Percentiles rank a stretch among this genome's conserved stretches.
Evolutionary conservation across 495 filamentous ascomycete species (phyloP).

Genomic region (Penicillium samsonianum): DNA sequence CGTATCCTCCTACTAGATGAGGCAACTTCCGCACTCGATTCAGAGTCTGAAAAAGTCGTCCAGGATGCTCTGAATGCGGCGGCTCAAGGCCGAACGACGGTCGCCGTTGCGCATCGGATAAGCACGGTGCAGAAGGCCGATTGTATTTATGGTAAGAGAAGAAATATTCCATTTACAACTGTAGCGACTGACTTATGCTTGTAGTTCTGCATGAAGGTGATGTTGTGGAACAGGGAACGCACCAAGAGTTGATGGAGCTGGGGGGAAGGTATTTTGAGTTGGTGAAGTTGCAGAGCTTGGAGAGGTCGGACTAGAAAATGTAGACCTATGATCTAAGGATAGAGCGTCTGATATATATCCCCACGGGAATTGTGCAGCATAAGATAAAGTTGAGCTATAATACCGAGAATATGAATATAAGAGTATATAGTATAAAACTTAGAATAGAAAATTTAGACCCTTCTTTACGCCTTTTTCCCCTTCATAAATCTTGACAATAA

Average conservation of each 20-base stretch:
- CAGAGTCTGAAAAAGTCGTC: constrained; percentile 74
- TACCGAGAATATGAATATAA: no score
- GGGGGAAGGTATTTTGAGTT: constrained; percentile 70
- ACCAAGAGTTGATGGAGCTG: constrained; percentile 61
- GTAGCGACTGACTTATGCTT: not conserved
- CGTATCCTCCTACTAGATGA: constrained; percentile 73
- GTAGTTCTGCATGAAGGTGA: constrained; percentile 67
- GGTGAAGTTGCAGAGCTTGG: constrained; percentile 61
- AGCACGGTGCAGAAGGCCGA: constrained; percentile 78
- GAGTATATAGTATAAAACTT: no score
- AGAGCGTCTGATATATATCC: no score
- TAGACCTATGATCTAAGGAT: no score
- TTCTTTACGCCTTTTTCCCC: no score
- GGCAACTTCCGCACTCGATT: constrained; percentile 76
- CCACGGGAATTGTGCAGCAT: no score
- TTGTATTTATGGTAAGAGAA: constrained; percentile 57
- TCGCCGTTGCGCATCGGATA: constrained; percentile 71
- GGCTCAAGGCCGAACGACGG: constrained; percentile 68
- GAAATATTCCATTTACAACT: not conserved
- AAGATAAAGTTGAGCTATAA: no score
- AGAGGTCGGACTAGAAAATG: not conserved
- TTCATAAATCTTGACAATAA: no score
- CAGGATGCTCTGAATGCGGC: constrained; percentile 73
- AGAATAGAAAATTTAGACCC: no score
- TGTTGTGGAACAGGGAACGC: constrained; percentile 69